phyloP scores from a whole-genome alignment of 2,329 filamentous ascomycete species.

The Fusarium paranaense region DNA sequence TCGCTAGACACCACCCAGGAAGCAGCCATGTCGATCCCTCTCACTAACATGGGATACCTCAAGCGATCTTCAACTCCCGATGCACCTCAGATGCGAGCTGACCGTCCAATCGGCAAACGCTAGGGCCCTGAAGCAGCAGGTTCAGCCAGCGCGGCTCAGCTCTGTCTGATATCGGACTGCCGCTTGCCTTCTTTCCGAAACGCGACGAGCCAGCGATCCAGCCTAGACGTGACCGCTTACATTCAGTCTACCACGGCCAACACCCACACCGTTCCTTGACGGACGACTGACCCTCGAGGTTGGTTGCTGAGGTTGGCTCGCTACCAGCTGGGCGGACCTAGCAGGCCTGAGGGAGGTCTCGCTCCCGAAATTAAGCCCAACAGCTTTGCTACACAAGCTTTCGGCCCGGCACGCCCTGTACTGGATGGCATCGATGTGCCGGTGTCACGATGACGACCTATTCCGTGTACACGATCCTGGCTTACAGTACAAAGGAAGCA shows the following conservation, averaged over 20 bases:
- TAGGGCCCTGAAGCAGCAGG: not conserved
- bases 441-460: conserved; percentile 13
- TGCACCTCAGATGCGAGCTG: conserved; percentile 1
- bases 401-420: conserved; percentile 1
- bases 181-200: conserved; percentile 3
- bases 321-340: not conserved
- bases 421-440: not conserved
- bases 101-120: conserved; percentile 17
- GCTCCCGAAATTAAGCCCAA: not conserved
- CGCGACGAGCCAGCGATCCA: not conserved
- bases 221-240: not conserved
- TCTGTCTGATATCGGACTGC: not conserved
- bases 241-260: not conserved
- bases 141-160: not conserved
- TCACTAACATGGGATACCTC: conserved; percentile 21
- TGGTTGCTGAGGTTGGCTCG: not conserved
- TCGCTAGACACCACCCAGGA: conserved; percentile 26
- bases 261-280: not conserved
- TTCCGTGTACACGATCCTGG: not conserved
- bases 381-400: conserved; percentile 1
- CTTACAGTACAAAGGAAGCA: not conserved
- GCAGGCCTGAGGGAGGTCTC: not conserved
- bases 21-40: conserved; percentile 36
- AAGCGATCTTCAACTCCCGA: conserved; percentile 3
- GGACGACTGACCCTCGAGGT: not conserved